Evolutionary conservation across 2,329 filamentous ascomycete species (phyloP), one percentile per base, ranked within the genome.

Genomic region (Aspergillus vadensis): DNA sequence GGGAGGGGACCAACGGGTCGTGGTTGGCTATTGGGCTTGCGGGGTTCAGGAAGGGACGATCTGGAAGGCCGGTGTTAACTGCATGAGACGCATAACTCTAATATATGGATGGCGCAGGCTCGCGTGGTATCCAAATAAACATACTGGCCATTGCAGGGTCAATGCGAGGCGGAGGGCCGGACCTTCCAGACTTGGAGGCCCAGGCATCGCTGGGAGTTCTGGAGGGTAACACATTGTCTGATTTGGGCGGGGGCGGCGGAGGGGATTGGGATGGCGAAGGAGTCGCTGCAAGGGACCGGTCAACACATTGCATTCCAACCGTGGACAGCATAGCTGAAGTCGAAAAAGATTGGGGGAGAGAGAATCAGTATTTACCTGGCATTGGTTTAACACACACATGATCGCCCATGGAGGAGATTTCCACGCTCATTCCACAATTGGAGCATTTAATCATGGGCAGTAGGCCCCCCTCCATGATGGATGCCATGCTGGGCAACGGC

Each of bases 391-490:
- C 75, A 76, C 92, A 97, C 63, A 91, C 75, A 80, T 97, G 92
- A 63, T 96, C 91, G 63, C 91, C 91, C 88, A 97, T 90, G 75
- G 88, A 81, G 43, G 90, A 89, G 67, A 97, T 95, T 72, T 93
- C 89, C 61, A 97, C 91, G 70, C 93, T 86, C 43, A 81, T 77
- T 43, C 87, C 86, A 74, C 92, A 96, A 79, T 84, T 87, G 56
- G 92, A 96, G 78, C 92, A 96, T 82, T 94, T 96, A 78, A 96
- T 91, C 23, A 88, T 88, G 71, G 92, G 91, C 80, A 95, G 82
- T 65, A 93, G 86, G 76, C 85, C 89, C 74, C 87, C 84, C 72
- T 87, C 82, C 69, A 81, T 81, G 59, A 72, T 65, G 54, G 72
- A 71, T 71, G 77, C 77, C 63, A 65, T 67, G 50, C 54, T 53